Conservation (phyloP, 2,329 filamentous ascomycete species). For the Alternaria metachromatica region DNA sequence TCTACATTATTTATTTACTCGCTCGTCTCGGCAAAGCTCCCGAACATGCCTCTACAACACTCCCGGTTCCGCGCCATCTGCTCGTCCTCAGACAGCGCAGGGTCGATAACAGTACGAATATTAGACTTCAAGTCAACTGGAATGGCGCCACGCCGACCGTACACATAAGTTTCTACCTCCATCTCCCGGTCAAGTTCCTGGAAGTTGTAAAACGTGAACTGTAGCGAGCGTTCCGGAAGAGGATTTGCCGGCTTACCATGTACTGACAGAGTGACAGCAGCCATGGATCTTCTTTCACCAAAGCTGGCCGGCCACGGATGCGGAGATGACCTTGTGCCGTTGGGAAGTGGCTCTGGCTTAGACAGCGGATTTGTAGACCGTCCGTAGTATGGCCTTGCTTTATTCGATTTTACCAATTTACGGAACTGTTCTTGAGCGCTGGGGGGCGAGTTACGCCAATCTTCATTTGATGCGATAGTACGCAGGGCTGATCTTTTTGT, state of each 20-base stretch:
- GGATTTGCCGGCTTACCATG: background rate
- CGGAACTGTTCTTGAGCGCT: background rate
- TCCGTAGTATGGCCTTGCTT: background rate
- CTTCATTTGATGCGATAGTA: background rate
- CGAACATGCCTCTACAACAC: background rate
- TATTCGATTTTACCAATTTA: background rate
- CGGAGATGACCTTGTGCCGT: background rate
- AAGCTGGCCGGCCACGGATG: background rate
- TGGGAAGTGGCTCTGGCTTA: background rate
- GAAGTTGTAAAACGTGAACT: background rate
- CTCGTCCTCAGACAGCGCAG: background rate
- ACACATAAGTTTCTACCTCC: background rate
- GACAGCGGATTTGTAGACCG: background rate
- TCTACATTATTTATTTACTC: background rate
- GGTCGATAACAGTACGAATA: background rate
- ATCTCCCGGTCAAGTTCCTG: background rate
- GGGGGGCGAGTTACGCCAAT: background rate
- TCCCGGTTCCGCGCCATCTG: background rate
- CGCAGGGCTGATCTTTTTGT: background rate
- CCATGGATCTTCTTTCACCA: background rate
- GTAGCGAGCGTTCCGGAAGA: background rate
- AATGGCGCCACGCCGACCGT: background rate
- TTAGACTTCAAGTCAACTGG: background rate
- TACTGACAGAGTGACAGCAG: background rate
- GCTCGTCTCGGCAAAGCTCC: background rate